Conservation (phyloP, 805 yeast genomes). For the Kodamaea lidongshanica region DNA sequence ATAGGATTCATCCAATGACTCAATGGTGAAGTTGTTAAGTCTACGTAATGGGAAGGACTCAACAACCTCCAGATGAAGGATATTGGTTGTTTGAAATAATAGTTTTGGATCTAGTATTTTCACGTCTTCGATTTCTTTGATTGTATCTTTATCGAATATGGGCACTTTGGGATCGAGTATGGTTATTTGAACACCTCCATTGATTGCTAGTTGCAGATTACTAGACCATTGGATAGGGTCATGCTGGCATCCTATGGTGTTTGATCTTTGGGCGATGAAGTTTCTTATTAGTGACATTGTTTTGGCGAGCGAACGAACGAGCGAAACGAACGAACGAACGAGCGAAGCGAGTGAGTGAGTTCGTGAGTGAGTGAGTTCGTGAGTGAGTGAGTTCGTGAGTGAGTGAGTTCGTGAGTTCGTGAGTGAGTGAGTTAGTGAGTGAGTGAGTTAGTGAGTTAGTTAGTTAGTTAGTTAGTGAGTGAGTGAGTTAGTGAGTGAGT, state of each 20-base stretch:
- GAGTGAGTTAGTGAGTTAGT: too few species aligned
- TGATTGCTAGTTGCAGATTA: conserved; percentile 32
- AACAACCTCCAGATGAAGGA: conserved; percentile 23
- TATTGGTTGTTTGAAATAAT: conserved; percentile 19
- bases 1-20: conserved; percentile 23
- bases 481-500: too few species aligned
- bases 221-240: conserved; percentile 32
- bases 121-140: conserved; percentile 14
- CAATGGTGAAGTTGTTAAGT: conserved; percentile 20
- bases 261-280: conserved; percentile 3
- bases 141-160: conserved; percentile 18
- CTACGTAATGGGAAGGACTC: conserved; percentile 26
- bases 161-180: conserved; percentile 37
- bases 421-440: too few species aligned
- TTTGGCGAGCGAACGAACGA: too few species aligned
- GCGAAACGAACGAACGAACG: too few species aligned
- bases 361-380: too few species aligned
- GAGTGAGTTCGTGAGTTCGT: too few species aligned
- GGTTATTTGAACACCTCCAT: conserved; percentile 26
- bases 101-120: conserved; percentile 19
- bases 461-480: too few species aligned
- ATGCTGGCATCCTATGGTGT: conserved; percentile 5
- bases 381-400: too few species aligned
- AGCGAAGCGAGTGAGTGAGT: too few species aligned
- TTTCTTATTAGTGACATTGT: conserved; percentile 6